Percentiles rank a stretch among this genome's conserved stretches.
Conservation (phyloP, 192 early-diverging fungal genomes). For the Dissophora globulifera region DNA sequence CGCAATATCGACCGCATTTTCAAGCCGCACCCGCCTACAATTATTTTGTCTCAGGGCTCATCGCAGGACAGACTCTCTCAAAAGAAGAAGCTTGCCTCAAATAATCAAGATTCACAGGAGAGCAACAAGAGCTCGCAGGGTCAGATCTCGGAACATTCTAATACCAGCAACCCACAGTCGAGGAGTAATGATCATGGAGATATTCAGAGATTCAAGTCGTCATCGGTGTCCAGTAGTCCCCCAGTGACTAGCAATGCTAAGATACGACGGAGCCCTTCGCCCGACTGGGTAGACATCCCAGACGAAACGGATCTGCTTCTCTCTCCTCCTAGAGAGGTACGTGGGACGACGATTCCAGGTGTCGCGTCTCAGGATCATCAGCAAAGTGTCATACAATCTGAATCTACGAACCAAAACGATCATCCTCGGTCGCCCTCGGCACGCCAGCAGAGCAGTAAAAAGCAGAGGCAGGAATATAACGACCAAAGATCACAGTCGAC, state of each 20-base stretch:
- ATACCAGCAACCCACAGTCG: neutral
- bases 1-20: constrained; percentile 29
- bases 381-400: neutral
- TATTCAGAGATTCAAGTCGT: neutral
- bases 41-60: constrained; percentile 29
- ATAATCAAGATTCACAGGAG: neutral
- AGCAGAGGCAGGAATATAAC: neutral
- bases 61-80: constrained; percentile 30
- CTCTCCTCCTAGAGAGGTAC: no score
- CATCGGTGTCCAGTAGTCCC: neutral
- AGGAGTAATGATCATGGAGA: neutral
- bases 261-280: neutral
- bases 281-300: neutral
- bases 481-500: no score
- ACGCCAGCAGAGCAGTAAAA: neutral
- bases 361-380: no score
- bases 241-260: neutral
- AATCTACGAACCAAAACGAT: neutral
- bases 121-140: neutral
- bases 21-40: constrained; percentile 3
- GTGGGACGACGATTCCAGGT: no score
- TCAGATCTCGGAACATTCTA: neutral
- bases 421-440: neutral
- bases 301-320: neutral
- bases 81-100: neutral